Evolutionary conservation across 2,329 filamentous ascomycete genomes (phyloP), one percentile per base, ranked within the genome.

Genomic region (Acrocalymma vagum): DNA sequence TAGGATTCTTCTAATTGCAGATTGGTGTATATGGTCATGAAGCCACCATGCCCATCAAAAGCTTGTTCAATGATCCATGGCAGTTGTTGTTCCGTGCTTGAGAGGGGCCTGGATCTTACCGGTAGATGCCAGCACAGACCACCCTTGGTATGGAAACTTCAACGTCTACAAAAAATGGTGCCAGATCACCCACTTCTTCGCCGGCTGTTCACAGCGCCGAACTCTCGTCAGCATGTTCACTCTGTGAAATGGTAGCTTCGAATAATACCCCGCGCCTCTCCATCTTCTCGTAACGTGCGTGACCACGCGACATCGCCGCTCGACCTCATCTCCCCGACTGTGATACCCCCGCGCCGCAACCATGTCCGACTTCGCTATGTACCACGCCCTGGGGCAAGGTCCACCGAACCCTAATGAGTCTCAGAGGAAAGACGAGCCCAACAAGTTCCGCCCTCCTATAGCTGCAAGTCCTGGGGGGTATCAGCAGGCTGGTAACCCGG

Each of bases 391-490:
- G 24, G 63, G 58, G 27, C 55, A 63, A 38, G 55, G 49, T 42
- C 45, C 59, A n/a, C 56, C 59, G 24, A 60, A 64, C 29, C 48
- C 53, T 11, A 65, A 62, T 34, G 50, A 39, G 17, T 41, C 46
- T 18, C 54, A 53, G 17, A 54, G 52, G 23, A 58, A 61, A 42
- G 55, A 66, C 33, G 61, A 69, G 31, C 52, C 55, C 6, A 62
- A 62, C 28, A 56, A 63, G 42, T 69, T 67, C 44, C 67, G 70
- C 9, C 71, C 72, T 17, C 68, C 68, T 30, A 70, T 76, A 38
- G 74, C 73, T 32, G 65, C 73, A 17, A 69, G 70, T 44, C 72
- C 73, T 14, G 56, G 62, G 23, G 72, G 71, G 32, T 76, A 77
- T 48, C 69, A 74, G 28, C 73, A 77, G 53, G 53, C 58, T 15